A percentile compares a stretch with the other conserved stretches of the same genome.
Evolutionary conservation across 2,329 filamentous ascomycete species (phyloP).

Genomic region (Fusarium begoniae): DNA sequence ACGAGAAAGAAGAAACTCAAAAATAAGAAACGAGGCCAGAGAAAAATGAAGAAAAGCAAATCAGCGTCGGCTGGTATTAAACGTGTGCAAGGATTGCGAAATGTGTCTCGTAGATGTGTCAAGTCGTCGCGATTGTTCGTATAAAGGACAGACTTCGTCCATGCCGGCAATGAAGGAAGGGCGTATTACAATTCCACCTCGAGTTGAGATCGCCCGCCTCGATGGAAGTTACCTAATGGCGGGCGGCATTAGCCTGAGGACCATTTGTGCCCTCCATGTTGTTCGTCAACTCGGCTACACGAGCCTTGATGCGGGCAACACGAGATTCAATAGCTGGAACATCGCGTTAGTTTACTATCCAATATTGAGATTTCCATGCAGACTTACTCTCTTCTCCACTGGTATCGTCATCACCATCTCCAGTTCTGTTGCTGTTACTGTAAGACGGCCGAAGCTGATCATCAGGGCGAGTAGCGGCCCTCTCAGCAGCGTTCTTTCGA

Average conservation of each 20-base stretch:
- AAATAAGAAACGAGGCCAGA: slow-evolving; percentile 27
- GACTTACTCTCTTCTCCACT: slow-evolving; percentile 92
- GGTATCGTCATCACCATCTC: slow-evolving; percentile 83
- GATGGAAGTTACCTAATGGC: slow-evolving; percentile 22
- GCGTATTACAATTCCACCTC: slow-evolving; percentile 1
- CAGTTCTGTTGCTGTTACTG: slow-evolving; percentile 65
- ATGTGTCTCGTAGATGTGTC: slow-evolving; percentile 35
- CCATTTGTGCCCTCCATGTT: slow-evolving; percentile 72
- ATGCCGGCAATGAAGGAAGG: slow-evolving; percentile 15
- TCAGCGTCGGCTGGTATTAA: slow-evolving; percentile 41
- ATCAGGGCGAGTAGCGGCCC: slow-evolving; percentile 73
- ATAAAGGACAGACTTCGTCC: slow-evolving; percentile 21
- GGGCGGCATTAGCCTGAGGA: slow-evolving; percentile 44
- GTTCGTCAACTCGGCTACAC: slow-evolving; percentile 91
- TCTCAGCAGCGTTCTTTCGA: slow-evolving; percentile 89
- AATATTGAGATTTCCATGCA: background rate
- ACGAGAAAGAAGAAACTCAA: slow-evolving; percentile 28
- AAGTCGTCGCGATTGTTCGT: slow-evolving; percentile 24
- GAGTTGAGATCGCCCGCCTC: background rate
- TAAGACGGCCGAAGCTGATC: slow-evolving; percentile 68
- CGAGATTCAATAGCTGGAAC: slow-evolving; percentile 89
- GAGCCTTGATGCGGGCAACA: slow-evolving; percentile 96
- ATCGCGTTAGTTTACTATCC: slow-evolving; percentile 33
- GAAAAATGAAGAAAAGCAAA: slow-evolving; percentile 38
- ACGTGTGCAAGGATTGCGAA: slow-evolving; percentile 33